Conservation (phyloP, 306 rosid species). For the Pyrus betulifolia region DNA sequence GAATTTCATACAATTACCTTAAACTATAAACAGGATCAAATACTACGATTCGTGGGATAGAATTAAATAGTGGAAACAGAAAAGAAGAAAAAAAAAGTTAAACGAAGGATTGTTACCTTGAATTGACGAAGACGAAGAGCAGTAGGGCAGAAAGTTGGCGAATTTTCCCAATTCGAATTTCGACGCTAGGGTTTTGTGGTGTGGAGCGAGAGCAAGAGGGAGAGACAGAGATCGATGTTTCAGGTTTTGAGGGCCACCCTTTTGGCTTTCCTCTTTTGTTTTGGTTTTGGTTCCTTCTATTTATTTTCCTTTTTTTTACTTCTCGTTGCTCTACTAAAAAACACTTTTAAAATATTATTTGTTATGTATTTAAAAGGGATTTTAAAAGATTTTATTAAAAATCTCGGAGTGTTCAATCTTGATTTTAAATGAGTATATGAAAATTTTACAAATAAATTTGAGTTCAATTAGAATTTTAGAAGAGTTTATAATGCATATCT, state of each 20-base stretch:
- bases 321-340: neutral
- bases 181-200: neutral
- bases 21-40: neutral
- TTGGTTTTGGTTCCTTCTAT: neutral
- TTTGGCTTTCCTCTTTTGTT: neutral
- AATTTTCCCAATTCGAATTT: neutral
- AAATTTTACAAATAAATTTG: too few relatives aligned
- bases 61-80: neutral
- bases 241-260: neutral
- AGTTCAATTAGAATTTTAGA: too few relatives aligned
- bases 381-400: too few relatives aligned
- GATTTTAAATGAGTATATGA: too few relatives aligned
- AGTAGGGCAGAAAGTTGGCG: neutral
- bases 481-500: too few relatives aligned
- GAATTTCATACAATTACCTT: neutral
- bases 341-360: too few relatives aligned
- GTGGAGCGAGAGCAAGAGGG: neutral
- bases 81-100: neutral
- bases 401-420: too few relatives aligned
- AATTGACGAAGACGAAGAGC: neutral
- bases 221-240: neutral
- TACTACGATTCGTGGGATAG: neutral
- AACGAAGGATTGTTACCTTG: slow-evolving; percentile 1
- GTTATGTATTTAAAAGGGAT: too few relatives aligned
- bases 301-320: neutral